Evolutionary conservation across 306 rosid genomes (phyloP).

Genomic region (Fagus sylvatica): DNA sequence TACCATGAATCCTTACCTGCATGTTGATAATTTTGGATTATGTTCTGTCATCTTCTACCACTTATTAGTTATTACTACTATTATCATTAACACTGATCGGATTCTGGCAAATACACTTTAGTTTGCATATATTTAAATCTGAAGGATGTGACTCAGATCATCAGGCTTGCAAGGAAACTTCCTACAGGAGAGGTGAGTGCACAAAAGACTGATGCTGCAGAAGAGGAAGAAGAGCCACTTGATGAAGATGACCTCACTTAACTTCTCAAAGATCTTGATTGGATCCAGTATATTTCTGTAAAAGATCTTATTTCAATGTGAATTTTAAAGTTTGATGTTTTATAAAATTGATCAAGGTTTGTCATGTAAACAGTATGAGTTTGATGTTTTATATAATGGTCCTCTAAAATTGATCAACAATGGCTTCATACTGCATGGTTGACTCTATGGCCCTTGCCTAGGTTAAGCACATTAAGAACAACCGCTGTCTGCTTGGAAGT

Average conservation of each 20-base stretch:
- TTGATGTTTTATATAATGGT: too few relatives aligned
- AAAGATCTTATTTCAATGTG: background rate
- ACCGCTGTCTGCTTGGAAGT: too few relatives aligned
- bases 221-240: conserved; percentile 55
- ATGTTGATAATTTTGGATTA: too few relatives aligned
- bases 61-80: background rate
- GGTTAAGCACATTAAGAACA: too few relatives aligned
- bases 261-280: background rate
- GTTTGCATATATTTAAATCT: conserved; percentile 10
- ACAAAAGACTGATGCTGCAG: conserved; percentile 38
- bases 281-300: background rate
- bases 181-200: conserved; percentile 84
- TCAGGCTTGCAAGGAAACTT: conserved; percentile 84
- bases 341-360: background rate
- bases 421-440: too few relatives aligned
- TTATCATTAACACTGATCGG: background rate
- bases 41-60: background rate
- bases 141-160: conserved; percentile 56
- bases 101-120: background rate
- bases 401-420: too few relatives aligned
- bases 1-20: too few relatives aligned
- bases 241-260: conserved; percentile 92
- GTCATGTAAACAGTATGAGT: too few relatives aligned
- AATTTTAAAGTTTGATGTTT: background rate
- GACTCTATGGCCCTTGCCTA: too few relatives aligned